Conservation (phyloP, 805 yeast species). For the Candida pseudofarinosa region DNA sequence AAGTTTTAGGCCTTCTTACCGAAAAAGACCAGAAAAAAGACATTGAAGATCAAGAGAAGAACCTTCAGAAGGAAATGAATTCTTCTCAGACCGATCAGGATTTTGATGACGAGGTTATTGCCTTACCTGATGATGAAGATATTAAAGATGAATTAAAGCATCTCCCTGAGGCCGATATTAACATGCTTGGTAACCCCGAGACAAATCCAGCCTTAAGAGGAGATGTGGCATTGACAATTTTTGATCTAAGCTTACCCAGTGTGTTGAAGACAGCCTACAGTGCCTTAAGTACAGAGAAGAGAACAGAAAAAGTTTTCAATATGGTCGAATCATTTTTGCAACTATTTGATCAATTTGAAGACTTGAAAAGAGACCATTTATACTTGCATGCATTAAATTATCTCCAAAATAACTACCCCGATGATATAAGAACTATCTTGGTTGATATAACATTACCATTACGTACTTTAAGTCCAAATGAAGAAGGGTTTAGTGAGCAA, state of each 20-base stretch:
- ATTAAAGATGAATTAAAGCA: conserved; percentile 61
- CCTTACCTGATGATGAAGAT: conserved; percentile 48
- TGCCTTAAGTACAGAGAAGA: conserved; percentile 17
- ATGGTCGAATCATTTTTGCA: conserved; percentile 41
- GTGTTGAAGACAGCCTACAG: conserved; percentile 21
- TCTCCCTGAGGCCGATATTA: conserved; percentile 84
- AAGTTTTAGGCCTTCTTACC: conserved; percentile 71
- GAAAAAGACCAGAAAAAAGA: conserved; percentile 63
- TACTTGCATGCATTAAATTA: conserved; percentile 59
- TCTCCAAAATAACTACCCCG: conserved; percentile 41
- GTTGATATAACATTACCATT: conserved; percentile 66
- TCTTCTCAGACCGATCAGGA: conserved; percentile 23
- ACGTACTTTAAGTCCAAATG: conserved; percentile 43
- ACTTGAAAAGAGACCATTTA: conserved; percentile 65
- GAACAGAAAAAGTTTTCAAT: conserved; percentile 39
- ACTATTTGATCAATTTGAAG: conserved; percentile 66
- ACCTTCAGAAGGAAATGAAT: conserved; percentile 35
- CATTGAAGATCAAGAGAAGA: conserved; percentile 28
- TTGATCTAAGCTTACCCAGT: conserved; percentile 33
- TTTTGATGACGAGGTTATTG: conserved; percentile 37
- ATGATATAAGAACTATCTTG: conserved; percentile 37
- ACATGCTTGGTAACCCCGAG: conserved; percentile 80
- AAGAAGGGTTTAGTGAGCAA: conserved; percentile 48
- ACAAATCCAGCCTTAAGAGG: conserved; percentile 67
- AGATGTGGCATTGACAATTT: conserved; percentile 42